A percentile compares a stretch with the other conserved stretches of the same genome.
phyloP scores from a whole-genome alignment of 192 early-diverging fungal genomes.

The Mortierella antarctica region DNA sequence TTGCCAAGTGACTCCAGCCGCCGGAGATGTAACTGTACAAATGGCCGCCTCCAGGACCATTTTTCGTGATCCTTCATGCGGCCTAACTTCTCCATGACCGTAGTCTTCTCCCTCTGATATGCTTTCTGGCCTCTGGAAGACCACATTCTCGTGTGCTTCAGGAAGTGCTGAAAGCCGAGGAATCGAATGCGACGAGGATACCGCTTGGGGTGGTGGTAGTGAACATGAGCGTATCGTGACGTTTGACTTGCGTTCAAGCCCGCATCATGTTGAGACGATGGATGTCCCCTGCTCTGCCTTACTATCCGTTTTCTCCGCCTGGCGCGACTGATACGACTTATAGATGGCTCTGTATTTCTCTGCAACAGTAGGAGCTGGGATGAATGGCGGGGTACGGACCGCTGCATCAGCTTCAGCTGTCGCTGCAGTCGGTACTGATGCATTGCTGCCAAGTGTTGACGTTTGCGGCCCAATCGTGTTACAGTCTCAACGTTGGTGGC shows the following conservation, averaged over 20 bases:
- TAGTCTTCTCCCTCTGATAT: neutral
- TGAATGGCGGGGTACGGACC: slow-evolving; percentile 15
- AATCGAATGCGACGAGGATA: slow-evolving; percentile 11
- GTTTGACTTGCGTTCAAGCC: neutral
- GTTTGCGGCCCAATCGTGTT: slow-evolving; percentile 9
- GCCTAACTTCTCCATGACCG: neutral
- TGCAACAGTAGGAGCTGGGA: slow-evolving; percentile 15
- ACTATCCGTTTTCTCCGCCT: neutral
- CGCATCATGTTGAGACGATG: neutral
- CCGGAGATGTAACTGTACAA: neutral
- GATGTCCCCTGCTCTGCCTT: neutral
- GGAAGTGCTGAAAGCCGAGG: slow-evolving; percentile 27
- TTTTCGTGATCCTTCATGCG: neutral
- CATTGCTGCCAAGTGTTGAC: slow-evolving; percentile 13
- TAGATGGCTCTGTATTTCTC: neutral
- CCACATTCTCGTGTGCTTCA: neutral
- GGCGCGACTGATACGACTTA: neutral
- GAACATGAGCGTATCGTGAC: slow-evolving; percentile 25
- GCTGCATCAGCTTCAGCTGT: neutral
- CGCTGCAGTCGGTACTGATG: slow-evolving; percentile 12
- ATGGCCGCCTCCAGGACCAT: slow-evolving; percentile 1
- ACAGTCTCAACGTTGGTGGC: neutral
- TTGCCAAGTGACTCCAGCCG: neutral
- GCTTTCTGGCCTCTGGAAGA: slow-evolving; percentile 12
- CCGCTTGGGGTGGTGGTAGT: slow-evolving; percentile 12